Percentiles rank a stretch among this genome's conserved stretches.
Evolutionary conservation across 2,329 filamentous ascomycete species (phyloP).

Genomic region (Botrytis elliptica): DNA sequence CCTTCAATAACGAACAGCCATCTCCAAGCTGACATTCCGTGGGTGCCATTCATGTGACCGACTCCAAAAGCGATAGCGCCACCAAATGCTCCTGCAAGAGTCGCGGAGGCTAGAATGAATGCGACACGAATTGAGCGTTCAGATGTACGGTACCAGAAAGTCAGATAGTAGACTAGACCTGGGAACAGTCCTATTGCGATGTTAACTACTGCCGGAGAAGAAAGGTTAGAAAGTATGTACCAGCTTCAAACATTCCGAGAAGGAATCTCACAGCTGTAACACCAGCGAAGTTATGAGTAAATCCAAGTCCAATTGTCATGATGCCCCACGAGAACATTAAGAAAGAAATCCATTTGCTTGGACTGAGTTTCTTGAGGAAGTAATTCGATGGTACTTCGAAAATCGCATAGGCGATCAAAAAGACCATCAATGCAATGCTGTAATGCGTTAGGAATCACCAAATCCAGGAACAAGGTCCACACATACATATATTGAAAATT

Average conservation of each 20-base stretch:
- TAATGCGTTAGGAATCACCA: not conserved
- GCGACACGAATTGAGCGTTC: slow-evolving; percentile 37
- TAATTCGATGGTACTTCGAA: slow-evolving; percentile 52
- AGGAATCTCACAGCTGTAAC: slow-evolving; percentile 49
- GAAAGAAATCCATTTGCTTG: slow-evolving; percentile 50
- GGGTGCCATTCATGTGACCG: slow-evolving; percentile 35
- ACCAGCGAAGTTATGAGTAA: slow-evolving; percentile 43
- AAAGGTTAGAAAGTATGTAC: slow-evolving; percentile 42
- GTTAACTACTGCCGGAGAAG: slow-evolving; percentile 35
- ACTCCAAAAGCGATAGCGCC: slow-evolving; percentile 38
- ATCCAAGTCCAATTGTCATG: slow-evolving; percentile 49
- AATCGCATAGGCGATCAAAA: slow-evolving; percentile 49
- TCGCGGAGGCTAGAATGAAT: slow-evolving; percentile 37
- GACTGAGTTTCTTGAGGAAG: slow-evolving; percentile 48
- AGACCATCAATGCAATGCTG: slow-evolving; percentile 47
- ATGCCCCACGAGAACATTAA: slow-evolving; percentile 51
- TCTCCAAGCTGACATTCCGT: slow-evolving; percentile 35
- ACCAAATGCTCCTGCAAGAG: slow-evolving; percentile 37
- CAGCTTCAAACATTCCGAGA: slow-evolving; percentile 51
- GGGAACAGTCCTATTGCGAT: slow-evolving; percentile 47
- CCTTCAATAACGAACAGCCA: slow-evolving; percentile 39
- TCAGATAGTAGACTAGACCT: slow-evolving; percentile 38
- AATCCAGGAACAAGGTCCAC: not conserved
- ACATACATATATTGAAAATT: slow-evolving; percentile 56
- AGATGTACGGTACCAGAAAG: slow-evolving; percentile 38